phyloP scores from a whole-genome alignment of 2,329 filamentous ascomycete species.

The Penicillium sp. region DNA sequence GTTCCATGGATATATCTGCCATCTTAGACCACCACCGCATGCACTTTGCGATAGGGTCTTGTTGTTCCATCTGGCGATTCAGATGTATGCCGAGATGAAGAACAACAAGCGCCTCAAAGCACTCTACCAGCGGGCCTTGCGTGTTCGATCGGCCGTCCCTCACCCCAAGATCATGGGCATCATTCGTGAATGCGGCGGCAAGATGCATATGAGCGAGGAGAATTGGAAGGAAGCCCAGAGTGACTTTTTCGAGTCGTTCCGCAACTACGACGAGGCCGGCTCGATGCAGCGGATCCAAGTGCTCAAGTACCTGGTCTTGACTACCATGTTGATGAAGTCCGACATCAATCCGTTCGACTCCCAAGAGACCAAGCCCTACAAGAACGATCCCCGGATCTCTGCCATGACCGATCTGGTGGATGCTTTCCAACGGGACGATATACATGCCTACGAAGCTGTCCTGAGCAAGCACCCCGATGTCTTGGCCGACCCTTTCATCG shows the following conservation, averaged over 20 bases:
- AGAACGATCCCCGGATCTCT: conserved; percentile 88
- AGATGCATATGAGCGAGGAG: conserved; percentile 99
- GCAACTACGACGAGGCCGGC: conserved; percentile 97
- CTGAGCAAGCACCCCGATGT: conserved; percentile 86
- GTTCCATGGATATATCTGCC: too few species aligned
- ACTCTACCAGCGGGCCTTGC: conserved; percentile 86
- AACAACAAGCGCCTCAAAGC: conserved; percentile 97
- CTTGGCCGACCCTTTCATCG: conserved; percentile 89
- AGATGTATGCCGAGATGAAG: conserved; percentile 95
- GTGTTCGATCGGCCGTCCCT: conserved; percentile 93
- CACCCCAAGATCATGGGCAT: conserved; percentile 99
- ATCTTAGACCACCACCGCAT: too few species aligned
- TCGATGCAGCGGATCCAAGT: conserved; percentile 96
- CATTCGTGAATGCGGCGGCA: conserved; percentile 96
- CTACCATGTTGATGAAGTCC: conserved; percentile 98
- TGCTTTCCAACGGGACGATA: conserved; percentile 93
- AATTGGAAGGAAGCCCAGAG: conserved; percentile 98
- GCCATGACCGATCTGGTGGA: conserved; percentile 98
- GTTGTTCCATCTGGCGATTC: too few species aligned
- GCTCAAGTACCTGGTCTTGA: conserved; percentile 92
- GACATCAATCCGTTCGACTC: conserved; percentile 99
- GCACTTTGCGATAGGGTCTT: too few species aligned
- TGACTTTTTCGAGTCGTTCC: conserved; percentile 98
- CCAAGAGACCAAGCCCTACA: conserved; percentile 98
- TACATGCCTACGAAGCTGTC: conserved; percentile 86